A percentile compares a stretch with the other conserved stretches of the same genome.
These are phyloP conservation scores for Tylopilus balloui DNA, from an alignment of 768 basidiomycete genomes.

Conservation along the genomic window DNA sequence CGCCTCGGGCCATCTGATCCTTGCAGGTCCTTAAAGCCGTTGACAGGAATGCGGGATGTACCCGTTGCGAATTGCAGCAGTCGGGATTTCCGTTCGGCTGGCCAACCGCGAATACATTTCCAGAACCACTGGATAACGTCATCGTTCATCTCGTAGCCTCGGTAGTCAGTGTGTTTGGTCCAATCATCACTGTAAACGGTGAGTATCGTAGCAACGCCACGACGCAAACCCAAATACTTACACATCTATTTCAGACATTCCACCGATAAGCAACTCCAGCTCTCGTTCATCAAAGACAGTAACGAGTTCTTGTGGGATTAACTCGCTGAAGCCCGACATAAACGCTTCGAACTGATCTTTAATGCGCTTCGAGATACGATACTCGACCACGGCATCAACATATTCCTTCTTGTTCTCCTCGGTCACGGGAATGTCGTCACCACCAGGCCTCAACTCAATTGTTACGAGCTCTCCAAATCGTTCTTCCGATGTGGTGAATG, in stretches of 20 bases:
- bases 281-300: constrained; percentile 99
- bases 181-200: constrained; percentile 72
- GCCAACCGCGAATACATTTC: constrained; percentile 98
- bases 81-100: constrained; percentile 95
- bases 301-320: constrained; percentile 95
- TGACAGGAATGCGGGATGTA: constrained; percentile 95
- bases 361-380: constrained; percentile 95
- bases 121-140: constrained; percentile 99
- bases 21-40: constrained; percentile 97
- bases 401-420: constrained; percentile 99
- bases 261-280: constrained; percentile 93
- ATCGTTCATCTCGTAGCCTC: constrained; percentile 92
- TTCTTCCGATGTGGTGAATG: constrained; percentile 95
- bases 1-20: constrained; percentile 95
- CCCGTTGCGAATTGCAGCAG: constrained; percentile 96
- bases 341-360: constrained; percentile 99
- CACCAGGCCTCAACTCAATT: constrained; percentile 89
- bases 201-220: background rate
- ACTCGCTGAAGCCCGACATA: constrained; percentile 99
- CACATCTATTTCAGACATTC: constrained; percentile 99
- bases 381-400: constrained; percentile 89
- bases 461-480: constrained; percentile 98
- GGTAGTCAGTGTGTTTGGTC: constrained; percentile 99
- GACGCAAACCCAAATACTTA: constrained; percentile 40
- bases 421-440: constrained; percentile 81